A percentile compares a stretch with the other conserved stretches of the same genome.
Evolutionary conservation across 345 rosid species (phyloP).

Genomic region (Citrus hindsii): DNA sequence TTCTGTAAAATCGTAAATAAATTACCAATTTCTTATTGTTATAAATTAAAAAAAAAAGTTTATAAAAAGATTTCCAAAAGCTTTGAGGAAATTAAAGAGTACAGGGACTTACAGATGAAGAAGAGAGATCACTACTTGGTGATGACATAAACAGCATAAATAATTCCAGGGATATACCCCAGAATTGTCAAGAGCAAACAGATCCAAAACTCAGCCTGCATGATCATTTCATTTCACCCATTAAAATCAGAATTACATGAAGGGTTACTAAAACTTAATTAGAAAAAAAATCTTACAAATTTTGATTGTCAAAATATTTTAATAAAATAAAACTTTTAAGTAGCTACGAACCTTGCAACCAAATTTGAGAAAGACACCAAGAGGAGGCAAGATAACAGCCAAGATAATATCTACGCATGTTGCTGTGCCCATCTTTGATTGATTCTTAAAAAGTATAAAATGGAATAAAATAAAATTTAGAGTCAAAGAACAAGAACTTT

Average conservation of each 20-base stretch:
- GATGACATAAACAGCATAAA: conserved; percentile 67
- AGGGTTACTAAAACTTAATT: too few species aligned
- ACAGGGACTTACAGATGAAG: neutral
- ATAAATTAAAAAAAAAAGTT: too few species aligned
- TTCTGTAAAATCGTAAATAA: too few species aligned
- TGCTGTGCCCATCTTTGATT: conserved; percentile 25
- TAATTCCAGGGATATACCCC: conserved; percentile 80
- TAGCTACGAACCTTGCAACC: conserved; percentile 51
- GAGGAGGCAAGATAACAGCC: conserved; percentile 89
- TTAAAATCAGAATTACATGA: too few species aligned
- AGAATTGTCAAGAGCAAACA: conserved; percentile 67
- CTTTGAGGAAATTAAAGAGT: neutral
- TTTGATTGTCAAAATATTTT: too few species aligned
- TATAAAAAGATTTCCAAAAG: neutral
- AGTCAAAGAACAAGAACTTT: too few species aligned
- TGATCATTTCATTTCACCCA: neutral
- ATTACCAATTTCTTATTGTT: too few species aligned
- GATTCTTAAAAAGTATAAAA: conserved; percentile 14
- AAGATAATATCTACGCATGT: conserved; percentile 65
- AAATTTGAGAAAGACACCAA: conserved; percentile 82
- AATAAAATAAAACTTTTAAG: too few species aligned
- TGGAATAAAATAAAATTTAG: neutral
- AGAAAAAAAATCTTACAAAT: too few species aligned
- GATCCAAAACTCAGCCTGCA: conserved; percentile 85
- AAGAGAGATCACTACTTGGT: conserved; percentile 36